Conservation (phyloP, 352 stramenopile genomes). For the Phytopythium cucurbitacearum region DNA sequence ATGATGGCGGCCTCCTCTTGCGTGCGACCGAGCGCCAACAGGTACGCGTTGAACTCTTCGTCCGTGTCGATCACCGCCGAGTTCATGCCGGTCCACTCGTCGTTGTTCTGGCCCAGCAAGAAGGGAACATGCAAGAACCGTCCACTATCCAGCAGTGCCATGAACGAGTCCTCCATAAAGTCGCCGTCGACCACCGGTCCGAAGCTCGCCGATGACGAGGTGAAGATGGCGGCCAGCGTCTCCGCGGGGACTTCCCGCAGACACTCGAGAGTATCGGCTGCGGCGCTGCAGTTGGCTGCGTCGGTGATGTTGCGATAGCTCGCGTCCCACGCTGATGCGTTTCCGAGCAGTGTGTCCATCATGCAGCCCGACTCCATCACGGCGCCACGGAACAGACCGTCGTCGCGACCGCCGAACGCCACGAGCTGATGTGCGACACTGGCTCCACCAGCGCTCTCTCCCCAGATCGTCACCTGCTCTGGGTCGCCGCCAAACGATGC, state of each 20-base stretch:
- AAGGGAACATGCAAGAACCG: slow-evolving; percentile 28
- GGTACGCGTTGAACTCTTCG: slow-evolving; percentile 17
- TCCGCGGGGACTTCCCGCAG: slow-evolving; percentile 23
- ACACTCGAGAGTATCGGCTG: slow-evolving; percentile 16
- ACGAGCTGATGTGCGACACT: slow-evolving; percentile 26
- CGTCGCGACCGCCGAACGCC: slow-evolving; percentile 20
- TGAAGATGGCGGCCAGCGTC: slow-evolving; percentile 15
- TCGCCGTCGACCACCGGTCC: slow-evolving; percentile 22
- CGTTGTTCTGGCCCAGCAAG: slow-evolving; percentile 21
- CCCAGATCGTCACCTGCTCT: slow-evolving; percentile 80
- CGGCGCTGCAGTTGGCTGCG: slow-evolving; percentile 18
- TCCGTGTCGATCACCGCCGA: slow-evolving; percentile 17
- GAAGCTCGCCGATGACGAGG: slow-evolving; percentile 12
- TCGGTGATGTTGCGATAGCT: slow-evolving; percentile 18
- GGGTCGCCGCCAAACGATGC: slow-evolving; percentile 76
- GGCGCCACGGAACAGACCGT: slow-evolving; percentile 18
- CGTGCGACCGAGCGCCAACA: slow-evolving; percentile 14
- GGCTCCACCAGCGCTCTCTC: slow-evolving; percentile 70
- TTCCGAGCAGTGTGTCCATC: slow-evolving; percentile 13
- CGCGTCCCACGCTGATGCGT: slow-evolving; percentile 19
- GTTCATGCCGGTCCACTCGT: slow-evolving; percentile 24
- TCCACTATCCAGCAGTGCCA: slow-evolving; percentile 15
- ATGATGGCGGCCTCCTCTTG: slow-evolving; percentile 13
- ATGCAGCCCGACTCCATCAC: slow-evolving; percentile 23
- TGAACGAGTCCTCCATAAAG: slow-evolving; percentile 14